Evolutionary conservation across 140 eudicot genomes (phyloP).

Genomic region (Anethum foeniculum): DNA sequence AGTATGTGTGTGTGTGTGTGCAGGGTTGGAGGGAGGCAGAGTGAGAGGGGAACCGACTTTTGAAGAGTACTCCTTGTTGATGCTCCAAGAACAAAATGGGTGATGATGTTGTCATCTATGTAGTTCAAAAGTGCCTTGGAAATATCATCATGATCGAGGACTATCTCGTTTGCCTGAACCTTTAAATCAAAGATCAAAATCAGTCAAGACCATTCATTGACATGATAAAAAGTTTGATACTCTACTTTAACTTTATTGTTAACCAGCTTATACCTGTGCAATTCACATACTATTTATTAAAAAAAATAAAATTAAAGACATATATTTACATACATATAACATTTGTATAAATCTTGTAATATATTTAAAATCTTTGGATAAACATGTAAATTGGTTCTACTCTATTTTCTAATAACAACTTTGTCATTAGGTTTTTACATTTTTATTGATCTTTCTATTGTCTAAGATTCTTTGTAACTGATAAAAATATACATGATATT

Average conservation of each 20-base stretch:
- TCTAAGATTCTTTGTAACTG: neutral
- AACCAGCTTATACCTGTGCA: neutral
- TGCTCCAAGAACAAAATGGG: constrained; percentile 53
- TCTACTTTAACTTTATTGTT: neutral
- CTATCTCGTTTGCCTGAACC: constrained; percentile 29
- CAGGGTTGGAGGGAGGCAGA: neutral
- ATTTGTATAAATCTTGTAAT: neutral
- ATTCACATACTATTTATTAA: neutral
- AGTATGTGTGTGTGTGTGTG: neutral
- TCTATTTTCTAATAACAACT: neutral
- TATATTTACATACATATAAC: too few species aligned
- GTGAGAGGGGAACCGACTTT: neutral
- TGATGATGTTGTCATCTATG: constrained; percentile 24
- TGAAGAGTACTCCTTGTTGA: constrained; percentile 25
- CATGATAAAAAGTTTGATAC: neutral
- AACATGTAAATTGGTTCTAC: neutral
- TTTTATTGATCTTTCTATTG: neutral
- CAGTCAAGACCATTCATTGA: neutral
- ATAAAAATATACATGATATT: neutral
- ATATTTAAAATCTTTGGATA: neutral
- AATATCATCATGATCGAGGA: constrained; percentile 36
- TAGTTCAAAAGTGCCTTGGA: constrained; percentile 34
- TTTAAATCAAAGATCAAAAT: neutral
- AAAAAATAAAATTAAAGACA: too few species aligned
- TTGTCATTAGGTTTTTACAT: neutral